Conservation (phyloP, 2,329 filamentous ascomycete genomes). For the Westerdykella ornata region DNA sequence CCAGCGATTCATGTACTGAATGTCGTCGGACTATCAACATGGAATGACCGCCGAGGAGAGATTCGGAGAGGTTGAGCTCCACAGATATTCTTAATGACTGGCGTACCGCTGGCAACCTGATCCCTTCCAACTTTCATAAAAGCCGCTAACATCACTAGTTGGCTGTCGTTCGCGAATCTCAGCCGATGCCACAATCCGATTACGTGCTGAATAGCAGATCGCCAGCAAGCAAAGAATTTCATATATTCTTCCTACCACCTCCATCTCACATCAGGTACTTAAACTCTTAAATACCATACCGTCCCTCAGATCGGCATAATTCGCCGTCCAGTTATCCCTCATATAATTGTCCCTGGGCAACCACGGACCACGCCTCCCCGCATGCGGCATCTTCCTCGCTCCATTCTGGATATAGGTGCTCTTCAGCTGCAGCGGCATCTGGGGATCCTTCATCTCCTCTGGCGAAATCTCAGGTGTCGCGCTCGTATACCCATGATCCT, state of each 20-base stretch:
- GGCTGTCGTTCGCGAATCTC: too few relatives aligned
- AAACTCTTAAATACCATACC: conserved; percentile 35
- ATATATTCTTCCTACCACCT: background rate
- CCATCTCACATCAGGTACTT: conserved; percentile 1
- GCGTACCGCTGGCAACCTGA: too few relatives aligned
- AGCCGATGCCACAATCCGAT: too few relatives aligned
- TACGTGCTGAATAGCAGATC: background rate
- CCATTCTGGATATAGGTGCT: conserved; percentile 49
- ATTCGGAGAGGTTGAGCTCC: background rate
- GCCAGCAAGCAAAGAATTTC: background rate
- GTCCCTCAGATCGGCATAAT: conserved; percentile 38
- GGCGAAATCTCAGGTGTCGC: conserved; percentile 43
- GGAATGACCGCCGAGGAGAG: conserved; percentile 39
- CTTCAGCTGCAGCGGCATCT: conserved; percentile 41
- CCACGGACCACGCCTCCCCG: conserved; percentile 43
- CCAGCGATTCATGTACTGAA: conserved; percentile 67
- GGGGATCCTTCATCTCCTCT: conserved; percentile 35
- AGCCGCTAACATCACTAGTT: too few relatives aligned
- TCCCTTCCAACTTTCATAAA: too few relatives aligned
- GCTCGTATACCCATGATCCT: conserved; percentile 36
- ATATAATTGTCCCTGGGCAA: conserved; percentile 41
- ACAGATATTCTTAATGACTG: background rate
- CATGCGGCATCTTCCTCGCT: conserved; percentile 41
- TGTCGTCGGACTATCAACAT: conserved; percentile 26
- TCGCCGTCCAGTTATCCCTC: conserved; percentile 39